A percentile compares a stretch with the other conserved stretches of the same genome.
These are phyloP conservation scores for Lichtheimia ornata DNA, from an alignment of 371 early-diverging fungal genomes.

Conservation along the genomic window DNA sequence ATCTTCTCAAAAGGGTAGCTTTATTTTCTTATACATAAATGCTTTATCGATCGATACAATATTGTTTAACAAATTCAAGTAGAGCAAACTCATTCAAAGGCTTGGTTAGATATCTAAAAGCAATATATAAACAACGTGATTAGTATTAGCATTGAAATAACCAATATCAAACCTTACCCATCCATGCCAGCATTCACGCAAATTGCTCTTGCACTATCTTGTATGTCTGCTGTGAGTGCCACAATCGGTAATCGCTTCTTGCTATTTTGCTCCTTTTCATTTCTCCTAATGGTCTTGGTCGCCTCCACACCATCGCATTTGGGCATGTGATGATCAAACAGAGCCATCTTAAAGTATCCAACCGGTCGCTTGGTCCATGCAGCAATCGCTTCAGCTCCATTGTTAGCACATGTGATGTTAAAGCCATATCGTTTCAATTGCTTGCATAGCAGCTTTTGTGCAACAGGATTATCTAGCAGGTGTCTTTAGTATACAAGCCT, in stretches of 20 bases:
- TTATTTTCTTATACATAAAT: too few relatives aligned
- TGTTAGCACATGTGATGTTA: conserved; percentile 45
- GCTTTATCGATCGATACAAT: conserved; percentile 15
- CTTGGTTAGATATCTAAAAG: conserved; percentile 24
- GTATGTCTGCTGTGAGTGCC: conserved; percentile 15
- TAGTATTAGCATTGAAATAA: too few relatives aligned
- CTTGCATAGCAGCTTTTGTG: conserved; percentile 41
- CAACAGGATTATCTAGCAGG: conserved; percentile 44
- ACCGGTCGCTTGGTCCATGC: conserved; percentile 32
- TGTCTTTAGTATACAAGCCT: not conserved
- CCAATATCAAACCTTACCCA: conserved; percentile 1
- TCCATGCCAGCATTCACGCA: conserved; percentile 19
- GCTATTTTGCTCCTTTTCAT: conserved; percentile 22
- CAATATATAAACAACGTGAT: too few relatives aligned
- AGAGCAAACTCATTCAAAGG: conserved; percentile 42
- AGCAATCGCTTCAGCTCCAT: conserved; percentile 43
- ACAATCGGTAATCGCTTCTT: conserved; percentile 23
- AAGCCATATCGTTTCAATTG: conserved; percentile 44
- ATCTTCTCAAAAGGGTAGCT: too few relatives aligned
- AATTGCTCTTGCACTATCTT: conserved; percentile 14
- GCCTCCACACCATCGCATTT: conserved; percentile 54
- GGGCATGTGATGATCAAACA: conserved; percentile 56
- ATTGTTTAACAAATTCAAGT: conserved; percentile 26
- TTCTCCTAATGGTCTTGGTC: conserved; percentile 35
- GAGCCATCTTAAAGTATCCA: conserved; percentile 36